phyloP scores from a whole-genome alignment of 2,329 filamentous ascomycete species.

The Ceratocystis papillata region DNA sequence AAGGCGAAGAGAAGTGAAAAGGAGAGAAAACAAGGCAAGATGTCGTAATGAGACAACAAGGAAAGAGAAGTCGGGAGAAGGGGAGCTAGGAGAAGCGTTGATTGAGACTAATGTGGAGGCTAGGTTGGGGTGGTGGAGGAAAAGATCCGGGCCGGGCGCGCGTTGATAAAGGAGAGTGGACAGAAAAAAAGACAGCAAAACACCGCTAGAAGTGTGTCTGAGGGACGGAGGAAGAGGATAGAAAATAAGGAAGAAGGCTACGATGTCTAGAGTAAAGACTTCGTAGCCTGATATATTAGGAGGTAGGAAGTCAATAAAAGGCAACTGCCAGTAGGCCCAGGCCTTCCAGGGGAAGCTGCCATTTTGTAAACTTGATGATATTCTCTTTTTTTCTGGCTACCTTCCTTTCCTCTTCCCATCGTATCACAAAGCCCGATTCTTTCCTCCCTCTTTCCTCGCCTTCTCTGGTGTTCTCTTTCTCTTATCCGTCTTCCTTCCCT shows the following conservation, averaged over 20 bases:
- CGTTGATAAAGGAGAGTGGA: neutral
- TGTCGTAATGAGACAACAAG: slow-evolving; percentile 1
- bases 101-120: neutral
- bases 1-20: no score
- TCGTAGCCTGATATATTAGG: neutral
- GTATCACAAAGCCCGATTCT: slow-evolving; percentile 2
- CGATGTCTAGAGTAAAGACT: neutral
- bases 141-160: neutral
- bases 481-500: slow-evolving; percentile 9
- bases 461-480: neutral
- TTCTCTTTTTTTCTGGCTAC: no score
- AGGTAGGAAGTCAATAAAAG: neutral
- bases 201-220: no score
- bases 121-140: neutral
- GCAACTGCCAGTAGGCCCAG: neutral
- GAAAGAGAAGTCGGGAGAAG: neutral
- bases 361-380: no score
- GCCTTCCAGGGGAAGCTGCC: no score
- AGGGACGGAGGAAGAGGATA: neutral
- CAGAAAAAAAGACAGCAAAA: neutral
- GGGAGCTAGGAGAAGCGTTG: neutral
- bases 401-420: neutral
- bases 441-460: neutral
- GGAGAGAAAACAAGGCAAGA: slow-evolving; percentile 6
- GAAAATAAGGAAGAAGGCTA: neutral